A percentile compares a stretch with the other conserved stretches of the same genome.
Conservation (phyloP, 164 flowering plant genomes). For the Saururus chinensis region DNA sequence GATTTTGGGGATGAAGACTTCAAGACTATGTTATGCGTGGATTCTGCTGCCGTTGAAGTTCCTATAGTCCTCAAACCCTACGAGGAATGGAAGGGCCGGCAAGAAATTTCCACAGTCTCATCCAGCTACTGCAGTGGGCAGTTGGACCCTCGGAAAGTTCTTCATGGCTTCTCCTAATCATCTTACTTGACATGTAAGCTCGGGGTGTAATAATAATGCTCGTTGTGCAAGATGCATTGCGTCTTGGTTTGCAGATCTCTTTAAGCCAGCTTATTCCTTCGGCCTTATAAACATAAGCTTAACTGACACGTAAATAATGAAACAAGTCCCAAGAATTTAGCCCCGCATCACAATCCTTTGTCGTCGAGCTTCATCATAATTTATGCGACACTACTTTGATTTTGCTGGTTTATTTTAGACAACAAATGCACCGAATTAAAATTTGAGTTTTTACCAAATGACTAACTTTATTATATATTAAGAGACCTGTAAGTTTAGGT, state of each 20-base stretch:
- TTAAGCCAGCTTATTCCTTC: neutral
- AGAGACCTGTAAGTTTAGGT: too few species aligned
- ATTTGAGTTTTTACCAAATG: too few species aligned
- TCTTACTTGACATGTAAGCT: neutral
- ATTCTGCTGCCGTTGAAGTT: slow-evolving; percentile 53
- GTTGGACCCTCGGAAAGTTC: slow-evolving; percentile 63
- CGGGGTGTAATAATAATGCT: neutral
- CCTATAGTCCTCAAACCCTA: slow-evolving; percentile 53
- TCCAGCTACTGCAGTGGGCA: slow-evolving; percentile 94
- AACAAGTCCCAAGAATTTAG: too few species aligned
- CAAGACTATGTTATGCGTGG: slow-evolving; percentile 41
- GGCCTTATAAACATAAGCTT: neutral
- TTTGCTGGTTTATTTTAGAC: too few species aligned
- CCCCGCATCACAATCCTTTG: too few species aligned
- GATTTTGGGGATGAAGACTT: slow-evolving; percentile 78
- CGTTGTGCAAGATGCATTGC: neutral
- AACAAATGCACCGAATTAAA: too few species aligned
- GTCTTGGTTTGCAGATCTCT: neutral
- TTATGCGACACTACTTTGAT: too few species aligned
- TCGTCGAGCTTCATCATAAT: too few species aligned
- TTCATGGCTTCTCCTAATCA: slow-evolving; percentile 23
- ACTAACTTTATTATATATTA: too few species aligned
- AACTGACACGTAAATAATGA: too few species aligned
- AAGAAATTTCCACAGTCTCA: slow-evolving; percentile 66
- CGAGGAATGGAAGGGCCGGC: slow-evolving; percentile 71